Base-by-base conservation (phyloP, 2,329 filamentous ascomycete genomes). In the Thelonectria blattea region DNA sequence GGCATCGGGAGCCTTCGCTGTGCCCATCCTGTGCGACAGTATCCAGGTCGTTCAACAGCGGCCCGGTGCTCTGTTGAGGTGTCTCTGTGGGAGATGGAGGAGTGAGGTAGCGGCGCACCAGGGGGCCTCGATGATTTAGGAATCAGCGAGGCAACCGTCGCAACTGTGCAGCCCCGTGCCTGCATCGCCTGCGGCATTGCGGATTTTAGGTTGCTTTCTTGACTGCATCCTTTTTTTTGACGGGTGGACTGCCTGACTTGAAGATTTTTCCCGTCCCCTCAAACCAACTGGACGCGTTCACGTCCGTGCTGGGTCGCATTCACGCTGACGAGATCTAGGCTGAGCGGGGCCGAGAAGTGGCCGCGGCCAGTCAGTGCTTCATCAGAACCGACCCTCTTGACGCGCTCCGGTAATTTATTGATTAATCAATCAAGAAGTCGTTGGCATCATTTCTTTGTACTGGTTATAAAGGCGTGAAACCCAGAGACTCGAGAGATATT, bases 321-420 rank as follows among this genome's bases (percentile, higher is more conserved):
- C 27, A 14, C 18, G 20, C 17, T 32, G 45, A 45, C 15, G 15
- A 15, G 43, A 42, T 41, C 43, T 41, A 39, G n/a, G 15, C 14
- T 24, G 34, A 50, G 53, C 53, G 53, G 45, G 46, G 46, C 53
- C 46, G 53, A 56, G 53, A 43, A 49, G 45, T 50, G 32, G 46
- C 53, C 45, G 46, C 11, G 17, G 34, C 34, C 18, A 42, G 37
- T 43, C 7, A 14, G 27, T 17, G 32, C 22, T 17, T 20, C 12
- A 37, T 37, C n/a, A 15, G 12, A 10, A 42, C 14, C 37, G n/a
- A 24, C 18, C 14, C 10, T 20, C 10, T 46, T 10, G 17, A 22
- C 15, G 20, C 18, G 14, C 12, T 22, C 17, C 42, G 18, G 42
- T 46, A 46, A 22, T 46, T 24, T 5, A 46, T 22, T 24, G 17